Conservation (phyloP, 2,329 filamentous ascomycete species). For the Rhynchosporium secalis region DNA sequence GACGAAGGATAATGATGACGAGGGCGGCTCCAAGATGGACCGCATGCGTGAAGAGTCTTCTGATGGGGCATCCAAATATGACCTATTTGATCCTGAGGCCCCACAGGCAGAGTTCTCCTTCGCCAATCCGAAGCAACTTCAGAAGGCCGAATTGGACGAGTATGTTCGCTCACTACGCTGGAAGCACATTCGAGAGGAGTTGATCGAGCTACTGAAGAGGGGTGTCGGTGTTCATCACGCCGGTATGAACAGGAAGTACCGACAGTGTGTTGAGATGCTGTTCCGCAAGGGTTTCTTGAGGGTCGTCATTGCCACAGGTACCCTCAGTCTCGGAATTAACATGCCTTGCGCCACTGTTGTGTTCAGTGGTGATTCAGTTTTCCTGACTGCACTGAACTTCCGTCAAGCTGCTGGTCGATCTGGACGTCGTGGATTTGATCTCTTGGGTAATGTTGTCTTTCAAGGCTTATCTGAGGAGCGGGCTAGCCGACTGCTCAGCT, state of each 20-base stretch:
- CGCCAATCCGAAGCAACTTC: conserved; percentile 60
- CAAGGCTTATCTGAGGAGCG: conserved; percentile 62
- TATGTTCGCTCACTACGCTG: conserved; percentile 53
- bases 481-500: conserved; percentile 69
- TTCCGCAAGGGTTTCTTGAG: conserved; percentile 72
- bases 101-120: conserved; percentile 66
- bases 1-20: conserved; percentile 49
- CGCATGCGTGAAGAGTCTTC: conserved; percentile 56
- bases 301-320: conserved; percentile 74
- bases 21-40: conserved; percentile 56
- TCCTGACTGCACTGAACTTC: conserved; percentile 73
- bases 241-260: conserved; percentile 76
- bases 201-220: conserved; percentile 62
- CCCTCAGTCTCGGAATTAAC: conserved; percentile 75
- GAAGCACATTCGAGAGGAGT: conserved; percentile 50
- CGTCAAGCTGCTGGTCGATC: conserved; percentile 76
- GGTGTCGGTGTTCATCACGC: conserved; percentile 78
- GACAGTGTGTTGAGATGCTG: conserved; percentile 71
- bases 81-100: conserved; percentile 65
- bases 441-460: conserved; percentile 80
- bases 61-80: conserved; percentile 56
- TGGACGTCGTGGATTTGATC: conserved; percentile 76
- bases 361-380: conserved; percentile 72
- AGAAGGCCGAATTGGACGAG: conserved; percentile 57
- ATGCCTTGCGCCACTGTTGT: conserved; percentile 83